phyloP scores from a whole-genome alignment of 2,329 filamentous ascomycete genomes.

The Chalara sp. region DNA sequence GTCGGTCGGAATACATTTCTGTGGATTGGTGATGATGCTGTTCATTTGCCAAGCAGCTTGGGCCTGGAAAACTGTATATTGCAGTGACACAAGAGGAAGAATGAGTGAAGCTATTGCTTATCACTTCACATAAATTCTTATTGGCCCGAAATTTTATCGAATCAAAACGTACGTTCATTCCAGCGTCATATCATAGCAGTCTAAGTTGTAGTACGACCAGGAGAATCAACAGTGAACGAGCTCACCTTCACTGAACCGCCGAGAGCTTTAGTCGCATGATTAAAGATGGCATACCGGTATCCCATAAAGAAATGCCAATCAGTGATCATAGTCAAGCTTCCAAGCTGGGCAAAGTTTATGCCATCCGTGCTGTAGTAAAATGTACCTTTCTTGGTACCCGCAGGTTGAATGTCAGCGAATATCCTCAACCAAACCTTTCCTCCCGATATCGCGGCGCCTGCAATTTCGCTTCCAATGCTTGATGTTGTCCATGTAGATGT shows the following conservation, averaged over 20 bases:
- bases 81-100: too few relatives aligned
- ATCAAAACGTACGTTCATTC: too few relatives aligned
- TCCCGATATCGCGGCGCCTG: conserved; percentile 11
- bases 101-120: too few relatives aligned
- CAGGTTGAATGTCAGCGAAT: conserved; percentile 29
- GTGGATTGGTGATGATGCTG: too few relatives aligned
- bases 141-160: too few relatives aligned
- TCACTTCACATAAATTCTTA: too few relatives aligned
- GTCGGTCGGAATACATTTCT: too few relatives aligned
- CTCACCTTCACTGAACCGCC: conserved; percentile 34
- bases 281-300: conserved; percentile 43
- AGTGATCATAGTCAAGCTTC: conserved; percentile 30
- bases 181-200: too few relatives aligned
- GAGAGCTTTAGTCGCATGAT: conserved; percentile 37
- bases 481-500: conserved; percentile 28
- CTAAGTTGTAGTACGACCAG: too few relatives aligned
- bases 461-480: conserved; percentile 24
- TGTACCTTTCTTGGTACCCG: conserved; percentile 21
- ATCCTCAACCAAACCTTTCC: conserved; percentile 32
- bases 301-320: conserved; percentile 42
- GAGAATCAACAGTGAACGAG: neutral
- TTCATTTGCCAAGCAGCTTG: too few relatives aligned
- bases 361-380: conserved; percentile 41
- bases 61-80: too few relatives aligned
- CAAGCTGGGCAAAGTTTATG: conserved; percentile 26